Evolutionary conservation across 2,329 filamentous ascomycete genomes (phyloP).

Genomic region (Fusarium brachygibbosum): DNA sequence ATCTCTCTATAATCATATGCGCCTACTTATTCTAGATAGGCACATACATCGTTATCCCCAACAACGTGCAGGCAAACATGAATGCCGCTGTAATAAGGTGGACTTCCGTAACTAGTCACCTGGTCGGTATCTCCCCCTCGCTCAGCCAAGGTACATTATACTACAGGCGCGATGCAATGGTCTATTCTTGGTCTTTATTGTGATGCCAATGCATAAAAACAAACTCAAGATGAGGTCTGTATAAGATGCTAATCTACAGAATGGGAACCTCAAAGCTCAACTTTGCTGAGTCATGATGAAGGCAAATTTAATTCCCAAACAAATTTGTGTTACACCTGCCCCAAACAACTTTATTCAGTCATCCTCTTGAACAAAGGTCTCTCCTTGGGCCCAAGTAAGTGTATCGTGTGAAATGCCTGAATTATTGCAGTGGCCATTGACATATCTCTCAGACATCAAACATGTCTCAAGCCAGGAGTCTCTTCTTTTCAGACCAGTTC

Average conservation of each 20-base stretch:
- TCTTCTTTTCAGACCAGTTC: slow-evolving; percentile 18
- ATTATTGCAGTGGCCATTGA: neutral
- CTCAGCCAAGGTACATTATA: neutral
- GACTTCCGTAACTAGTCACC: neutral
- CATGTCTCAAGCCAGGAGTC: neutral
- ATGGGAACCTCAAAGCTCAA: neutral
- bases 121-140: no score
- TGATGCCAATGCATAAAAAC: no score
- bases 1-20: no score
- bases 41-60: no score
- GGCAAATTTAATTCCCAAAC: neutral
- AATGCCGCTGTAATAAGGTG: neutral
- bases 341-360: neutral
- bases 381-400: no score
- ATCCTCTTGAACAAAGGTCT: no score
- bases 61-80: no score
- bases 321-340: neutral
- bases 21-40: no score
- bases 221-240: no score
- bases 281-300: neutral
- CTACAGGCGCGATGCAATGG: no score
- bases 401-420: no score
- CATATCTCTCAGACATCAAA: neutral
- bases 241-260: neutral
- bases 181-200: no score